These are phyloP conservation scores for Termitomyces sp. DNA, from an alignment of 768 basidiomycete genomes.

Conservation along the genomic window DNA sequence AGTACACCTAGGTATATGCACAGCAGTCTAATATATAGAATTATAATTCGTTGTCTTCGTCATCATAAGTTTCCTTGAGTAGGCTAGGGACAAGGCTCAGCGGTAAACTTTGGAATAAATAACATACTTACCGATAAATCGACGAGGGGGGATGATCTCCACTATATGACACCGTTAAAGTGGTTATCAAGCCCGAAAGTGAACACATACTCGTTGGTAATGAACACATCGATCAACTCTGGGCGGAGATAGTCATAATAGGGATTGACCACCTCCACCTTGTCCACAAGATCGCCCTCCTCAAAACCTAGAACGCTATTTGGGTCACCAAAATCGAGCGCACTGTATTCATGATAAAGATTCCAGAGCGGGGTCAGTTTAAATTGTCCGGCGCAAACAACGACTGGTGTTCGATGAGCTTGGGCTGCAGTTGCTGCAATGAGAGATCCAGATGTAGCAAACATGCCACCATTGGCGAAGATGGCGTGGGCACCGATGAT, in stretches of 20 bases:
- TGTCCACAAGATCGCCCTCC: slow-evolving; percentile 76
- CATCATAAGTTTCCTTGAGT: slow-evolving; percentile 93
- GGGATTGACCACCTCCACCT: slow-evolving; percentile 93
- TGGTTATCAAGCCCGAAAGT: slow-evolving; percentile 3
- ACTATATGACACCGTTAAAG: slow-evolving; percentile 35
- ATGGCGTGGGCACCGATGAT: slow-evolving; percentile 94
- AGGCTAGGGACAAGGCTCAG: slow-evolving; percentile 41
- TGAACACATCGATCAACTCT: slow-evolving; percentile 88
- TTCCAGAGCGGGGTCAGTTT: slow-evolving; percentile 94
- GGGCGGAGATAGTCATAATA: slow-evolving; percentile 95
- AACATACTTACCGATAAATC: slow-evolving; percentile 66
- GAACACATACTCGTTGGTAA: slow-evolving; percentile 89
- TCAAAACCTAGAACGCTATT: slow-evolving; percentile 65
- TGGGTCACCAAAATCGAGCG: slow-evolving; percentile 75
- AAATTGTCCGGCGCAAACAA: slow-evolving; percentile 94
- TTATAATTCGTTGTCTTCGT: slow-evolving; percentile 85
- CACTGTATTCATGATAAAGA: slow-evolving; percentile 81
- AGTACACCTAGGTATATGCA: slow-evolving; percentile 18
- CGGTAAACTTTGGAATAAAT: neutral
- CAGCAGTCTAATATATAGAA: slow-evolving; percentile 15
- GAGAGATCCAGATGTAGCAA: slow-evolving; percentile 82
- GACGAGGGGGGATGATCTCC: slow-evolving; percentile 97
- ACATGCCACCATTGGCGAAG: slow-evolving; percentile 95
- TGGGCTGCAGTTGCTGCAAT: slow-evolving; percentile 84
- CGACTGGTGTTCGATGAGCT: slow-evolving; percentile 87